Conservation (phyloP, 257 asterid genomes). For the Nicotiana obtusifolia region DNA sequence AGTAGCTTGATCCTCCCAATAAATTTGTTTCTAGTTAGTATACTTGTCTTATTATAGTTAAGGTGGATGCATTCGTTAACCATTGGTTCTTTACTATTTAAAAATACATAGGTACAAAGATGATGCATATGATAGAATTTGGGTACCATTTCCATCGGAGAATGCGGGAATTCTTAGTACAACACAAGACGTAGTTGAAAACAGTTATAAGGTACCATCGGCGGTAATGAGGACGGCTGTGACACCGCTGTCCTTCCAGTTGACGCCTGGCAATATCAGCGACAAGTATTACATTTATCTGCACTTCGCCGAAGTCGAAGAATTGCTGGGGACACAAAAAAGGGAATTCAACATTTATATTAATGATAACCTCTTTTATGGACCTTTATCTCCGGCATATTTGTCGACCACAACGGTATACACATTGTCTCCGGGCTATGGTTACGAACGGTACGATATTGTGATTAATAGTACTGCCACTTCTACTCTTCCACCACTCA, state of each 20-base stretch:
- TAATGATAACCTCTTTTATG: background rate
- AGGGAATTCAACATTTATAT: conserved; percentile 15
- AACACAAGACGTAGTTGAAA: background rate
- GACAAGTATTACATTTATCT: conserved; percentile 7
- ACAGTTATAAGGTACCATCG: background rate
- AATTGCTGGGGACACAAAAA: background rate
- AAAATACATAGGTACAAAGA: conserved; percentile 14
- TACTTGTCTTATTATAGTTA: too few species aligned
- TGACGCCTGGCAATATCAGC: background rate
- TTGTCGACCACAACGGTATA: background rate
- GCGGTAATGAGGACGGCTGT: conserved; percentile 15
- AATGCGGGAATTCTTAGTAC: background rate
- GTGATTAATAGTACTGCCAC: background rate
- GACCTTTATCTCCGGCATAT: background rate
- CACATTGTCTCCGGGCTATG: background rate
- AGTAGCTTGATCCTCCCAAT: too few species aligned
- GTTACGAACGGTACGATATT: background rate
- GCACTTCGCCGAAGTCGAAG: conserved; percentile 19
- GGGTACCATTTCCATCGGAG: background rate
- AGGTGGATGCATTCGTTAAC: background rate
- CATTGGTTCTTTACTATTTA: background rate
- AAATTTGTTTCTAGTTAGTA: too few species aligned
- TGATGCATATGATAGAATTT: conserved; percentile 23
- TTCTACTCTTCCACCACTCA: conserved; percentile 20
- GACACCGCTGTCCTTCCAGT: background rate